Percentiles rank a stretch among this genome's conserved stretches.
phyloP scores from a whole-genome alignment of 768 basidiomycete species.

The Postia placenta region DNA sequence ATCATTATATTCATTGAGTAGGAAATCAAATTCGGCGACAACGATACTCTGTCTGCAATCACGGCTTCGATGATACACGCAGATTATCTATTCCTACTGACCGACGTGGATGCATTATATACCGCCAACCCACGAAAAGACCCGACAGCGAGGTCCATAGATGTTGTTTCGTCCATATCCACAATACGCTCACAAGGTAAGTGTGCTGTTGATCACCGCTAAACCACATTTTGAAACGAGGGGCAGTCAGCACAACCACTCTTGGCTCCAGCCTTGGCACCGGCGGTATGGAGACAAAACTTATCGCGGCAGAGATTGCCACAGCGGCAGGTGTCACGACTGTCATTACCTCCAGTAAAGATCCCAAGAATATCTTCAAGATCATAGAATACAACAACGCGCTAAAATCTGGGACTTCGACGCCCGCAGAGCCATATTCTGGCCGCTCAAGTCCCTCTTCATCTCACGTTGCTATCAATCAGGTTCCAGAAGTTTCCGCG shows the following conservation, averaged over 20 bases:
- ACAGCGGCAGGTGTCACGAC: constrained; percentile 93
- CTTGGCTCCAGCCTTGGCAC: constrained; percentile 92
- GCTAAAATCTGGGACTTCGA: constrained; percentile 30
- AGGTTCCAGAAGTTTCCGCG: constrained; percentile 6
- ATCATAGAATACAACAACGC: constrained; percentile 77
- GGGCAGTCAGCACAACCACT: constrained; percentile 88
- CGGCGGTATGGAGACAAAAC: constrained; percentile 98
- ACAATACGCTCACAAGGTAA: constrained; percentile 79
- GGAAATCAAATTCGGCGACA: constrained; percentile 99
- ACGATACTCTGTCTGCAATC: constrained; percentile 96
- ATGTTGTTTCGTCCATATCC: constrained; percentile 77
- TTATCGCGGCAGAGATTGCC: constrained; percentile 97
- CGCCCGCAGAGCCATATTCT: constrained; percentile 29
- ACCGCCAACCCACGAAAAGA: constrained; percentile 94
- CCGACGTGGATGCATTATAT: constrained; percentile 95
- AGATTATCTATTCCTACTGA: constrained; percentile 93
- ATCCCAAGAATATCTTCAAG: constrained; percentile 63
- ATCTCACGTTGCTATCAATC: constrained; percentile 2
- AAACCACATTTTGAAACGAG: background rate
- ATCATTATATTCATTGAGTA: constrained; percentile 28
- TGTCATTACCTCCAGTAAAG: constrained; percentile 80
- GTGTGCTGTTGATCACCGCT: constrained; percentile 9
- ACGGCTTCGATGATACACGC: constrained; percentile 97
- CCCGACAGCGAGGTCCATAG: constrained; percentile 71
- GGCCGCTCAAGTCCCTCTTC: constrained; percentile 14